Base-by-base conservation (phyloP, 805 yeast genomes). In the Starmerella stigmatis region DNA sequence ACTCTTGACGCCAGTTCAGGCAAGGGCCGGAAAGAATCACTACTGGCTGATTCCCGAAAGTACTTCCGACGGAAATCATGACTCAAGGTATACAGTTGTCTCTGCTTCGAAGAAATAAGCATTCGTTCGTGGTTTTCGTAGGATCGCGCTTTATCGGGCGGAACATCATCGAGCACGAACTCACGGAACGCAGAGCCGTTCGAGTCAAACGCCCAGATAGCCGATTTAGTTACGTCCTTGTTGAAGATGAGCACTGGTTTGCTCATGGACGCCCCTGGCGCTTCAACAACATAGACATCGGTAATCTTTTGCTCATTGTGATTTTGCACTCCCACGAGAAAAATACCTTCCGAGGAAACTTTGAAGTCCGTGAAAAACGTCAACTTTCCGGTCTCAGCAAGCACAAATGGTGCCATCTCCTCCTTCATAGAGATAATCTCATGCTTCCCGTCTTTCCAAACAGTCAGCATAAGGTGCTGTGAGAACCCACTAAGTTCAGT, bases 121-220 rank as follows among this genome's bases (percentile, higher is more conserved):
- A 33, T 4, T 13, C 20, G 48, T 28, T 49, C 53, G n/a, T 46
- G 36, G 12, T 25, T 30, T 10, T 15, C 16, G 27, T 21, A 22
- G 15, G 7, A 15, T 2, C 19, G 21, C 22, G 15, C 26, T 13
- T 32, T 37, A 4, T 16, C 34, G 8, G 15, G 26, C 1, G 46
- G 48, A 7, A 44, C 22, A 9, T 35, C 42, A 13, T 26, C 33
- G 10, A 38, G 21, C 6, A 33, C 37, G 16, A 49, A 42, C 29
- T 45, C 53, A 5, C 54, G 43, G 39, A 51, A 51, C 15, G 39
- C 46, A 1, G 34, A 8, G 3, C 52, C 50, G 15, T 43, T 36
- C 17, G 50, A 45, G 36, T 51, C 54, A 25, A 51, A 51, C 4
- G 29, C 6, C 54, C 54, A 51, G 11, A 51, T 39, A 4, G 39